Conservation (phyloP, 768 basidiomycete genomes). For the Daedalea quercina region DNA sequence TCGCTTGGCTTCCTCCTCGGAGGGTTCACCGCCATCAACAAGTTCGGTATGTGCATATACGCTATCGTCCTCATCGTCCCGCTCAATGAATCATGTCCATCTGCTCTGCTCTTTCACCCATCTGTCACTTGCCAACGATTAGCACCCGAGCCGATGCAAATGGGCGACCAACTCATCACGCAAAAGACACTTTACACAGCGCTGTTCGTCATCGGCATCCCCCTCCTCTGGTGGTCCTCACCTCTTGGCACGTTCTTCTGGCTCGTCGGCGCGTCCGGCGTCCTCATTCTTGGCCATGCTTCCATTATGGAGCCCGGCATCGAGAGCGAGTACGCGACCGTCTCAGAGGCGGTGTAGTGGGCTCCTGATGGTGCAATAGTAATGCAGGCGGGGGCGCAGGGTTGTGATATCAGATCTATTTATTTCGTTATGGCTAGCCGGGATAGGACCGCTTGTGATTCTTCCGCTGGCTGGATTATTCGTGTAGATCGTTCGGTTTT, state of each 20-base stretch:
- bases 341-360: constrained; percentile 58
- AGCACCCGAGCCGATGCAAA: constrained; percentile 83
- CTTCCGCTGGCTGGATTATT: neutral
- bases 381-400: neutral
- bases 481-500: neutral
- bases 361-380: neutral
- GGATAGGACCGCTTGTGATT: neutral
- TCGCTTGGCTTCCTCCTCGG: constrained; percentile 85
- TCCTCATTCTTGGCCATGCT: constrained; percentile 85
- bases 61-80: neutral
- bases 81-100: neutral
- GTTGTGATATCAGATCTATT: neutral
- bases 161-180: constrained; percentile 76
- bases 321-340: constrained; percentile 84
- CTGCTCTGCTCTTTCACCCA: neutral
- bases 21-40: constrained; percentile 86
- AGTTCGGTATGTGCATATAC: constrained; percentile 63
- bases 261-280: constrained; percentile 82
- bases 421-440: neutral
- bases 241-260: constrained; percentile 87
- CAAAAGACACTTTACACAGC: constrained; percentile 85
- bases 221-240: constrained; percentile 74
- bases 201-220: constrained; percentile 89
- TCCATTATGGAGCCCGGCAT: constrained; percentile 88
- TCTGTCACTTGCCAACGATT: constrained; percentile 1